Percentiles rank a stretch among this genome's conserved stretches.
These are phyloP conservation scores for Microthlaspi erraticum DNA, from an alignment of 345 rosid species.

Conservation along the genomic window DNA sequence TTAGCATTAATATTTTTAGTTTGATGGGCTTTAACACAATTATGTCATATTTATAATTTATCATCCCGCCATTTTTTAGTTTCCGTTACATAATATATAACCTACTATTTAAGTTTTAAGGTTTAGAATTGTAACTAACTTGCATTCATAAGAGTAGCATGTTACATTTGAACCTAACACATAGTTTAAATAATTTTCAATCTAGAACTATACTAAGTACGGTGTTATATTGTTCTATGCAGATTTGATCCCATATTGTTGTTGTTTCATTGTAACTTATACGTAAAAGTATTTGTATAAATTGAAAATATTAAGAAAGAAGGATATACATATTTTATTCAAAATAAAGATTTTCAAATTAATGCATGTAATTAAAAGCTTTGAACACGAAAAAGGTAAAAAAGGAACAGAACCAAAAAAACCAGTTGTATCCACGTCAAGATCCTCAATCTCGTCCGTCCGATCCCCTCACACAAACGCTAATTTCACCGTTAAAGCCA, in stretches of 20 bases:
- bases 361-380: conserved; percentile 40
- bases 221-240: too few species aligned
- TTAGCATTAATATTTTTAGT: too few species aligned
- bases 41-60: too few species aligned
- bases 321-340: neutral
- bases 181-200: too few species aligned
- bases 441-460: conserved; percentile 27
- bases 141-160: too few species aligned
- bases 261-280: neutral
- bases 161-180: too few species aligned
- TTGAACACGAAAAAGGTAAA: conserved; percentile 29
- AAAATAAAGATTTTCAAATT: conserved; percentile 1
- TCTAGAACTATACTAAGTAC: too few species aligned
- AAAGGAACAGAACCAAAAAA: neutral
- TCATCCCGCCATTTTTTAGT: too few species aligned
- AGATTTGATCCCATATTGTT: neutral
- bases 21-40: too few species aligned
- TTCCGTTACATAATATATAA: too few species aligned
- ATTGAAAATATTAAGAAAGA: neutral
- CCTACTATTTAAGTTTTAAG: too few species aligned
- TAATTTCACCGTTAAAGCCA: conserved; percentile 6
- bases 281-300: neutral
- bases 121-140: too few species aligned
- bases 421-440: conserved; percentile 39
- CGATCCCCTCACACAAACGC: conserved; percentile 23